Percentiles rank a stretch among this genome's conserved stretches.
These are phyloP conservation scores for Candida sithepensis DNA, from an alignment of 805 yeast genomes.

Conservation along the genomic window DNA sequence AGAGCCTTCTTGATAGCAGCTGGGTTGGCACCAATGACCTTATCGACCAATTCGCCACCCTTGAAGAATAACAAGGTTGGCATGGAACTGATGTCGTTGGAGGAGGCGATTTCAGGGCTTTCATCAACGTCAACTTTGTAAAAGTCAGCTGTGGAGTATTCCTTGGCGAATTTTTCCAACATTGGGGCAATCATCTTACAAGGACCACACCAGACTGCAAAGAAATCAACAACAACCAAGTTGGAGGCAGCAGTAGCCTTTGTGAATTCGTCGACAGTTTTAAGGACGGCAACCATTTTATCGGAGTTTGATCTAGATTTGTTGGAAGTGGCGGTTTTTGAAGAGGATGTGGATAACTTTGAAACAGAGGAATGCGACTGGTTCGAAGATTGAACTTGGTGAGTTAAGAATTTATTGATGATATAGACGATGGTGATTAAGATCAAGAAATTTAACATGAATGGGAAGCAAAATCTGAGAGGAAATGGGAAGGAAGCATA, in stretches of 20 bases:
- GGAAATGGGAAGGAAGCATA: neutral
- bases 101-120: conserved; percentile 70
- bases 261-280: conserved; percentile 54
- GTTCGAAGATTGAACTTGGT: conserved; percentile 8
- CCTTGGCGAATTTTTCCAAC: conserved; percentile 72
- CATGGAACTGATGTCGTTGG: conserved; percentile 54
- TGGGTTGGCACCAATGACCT: conserved; percentile 89
- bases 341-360: conserved; percentile 2
- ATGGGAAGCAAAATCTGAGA: neutral
- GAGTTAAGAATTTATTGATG: conserved; percentile 23
- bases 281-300: conserved; percentile 52
- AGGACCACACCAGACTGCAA: conserved; percentile 98
- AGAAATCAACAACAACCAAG: conserved; percentile 90
- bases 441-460: conserved; percentile 25
- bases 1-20: conserved; percentile 68
- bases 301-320: conserved; percentile 1
- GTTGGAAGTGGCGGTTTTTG: conserved; percentile 1
- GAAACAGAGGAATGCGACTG: conserved; percentile 3
- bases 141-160: conserved; percentile 69
- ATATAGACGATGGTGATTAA: conserved; percentile 25
- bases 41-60: conserved; percentile 73
- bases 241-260: conserved; percentile 55
- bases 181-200: conserved; percentile 97
- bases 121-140: conserved; percentile 91
- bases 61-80: conserved; percentile 73